Percentiles rank a stretch among this genome's conserved stretches.
These are phyloP conservation scores for Diaporthe sp. DNA, from an alignment of 2,329 filamentous ascomycete genomes.

Conservation along the genomic window DNA sequence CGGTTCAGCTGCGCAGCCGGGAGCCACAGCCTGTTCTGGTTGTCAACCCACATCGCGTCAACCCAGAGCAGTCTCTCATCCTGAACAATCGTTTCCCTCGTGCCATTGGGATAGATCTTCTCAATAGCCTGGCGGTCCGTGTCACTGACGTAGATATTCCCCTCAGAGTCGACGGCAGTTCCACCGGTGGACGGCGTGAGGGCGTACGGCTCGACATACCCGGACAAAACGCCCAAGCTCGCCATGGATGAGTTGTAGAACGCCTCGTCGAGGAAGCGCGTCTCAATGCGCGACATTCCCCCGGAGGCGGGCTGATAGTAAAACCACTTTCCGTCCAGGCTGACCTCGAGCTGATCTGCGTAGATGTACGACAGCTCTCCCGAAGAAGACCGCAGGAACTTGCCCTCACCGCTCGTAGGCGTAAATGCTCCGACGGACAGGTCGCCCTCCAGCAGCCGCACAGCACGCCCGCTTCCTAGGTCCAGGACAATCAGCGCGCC, in stretches of 20 bases:
- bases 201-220: constrained; percentile 27
- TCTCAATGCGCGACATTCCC: constrained; percentile 30
- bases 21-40: constrained; percentile 28
- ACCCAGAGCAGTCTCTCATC: constrained; percentile 34
- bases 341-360: constrained; percentile 34
- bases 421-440: constrained; percentile 24
- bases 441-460: constrained; percentile 31
- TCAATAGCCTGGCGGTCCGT: constrained; percentile 30
- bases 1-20: constrained; percentile 30
- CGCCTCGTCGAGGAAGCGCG: constrained; percentile 2
- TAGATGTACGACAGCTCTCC: constrained; percentile 1
- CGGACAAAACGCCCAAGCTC: not conserved
- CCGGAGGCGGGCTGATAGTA: constrained; percentile 31
- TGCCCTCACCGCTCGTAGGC: constrained; percentile 24
- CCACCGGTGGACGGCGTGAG: constrained; percentile 31
- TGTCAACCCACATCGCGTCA: constrained; percentile 33
- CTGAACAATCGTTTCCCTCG: constrained; percentile 21
- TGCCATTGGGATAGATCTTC: constrained; percentile 32
- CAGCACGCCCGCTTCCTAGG: constrained; percentile 24
- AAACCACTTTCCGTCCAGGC: constrained; percentile 25
- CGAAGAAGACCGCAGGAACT: not conserved
- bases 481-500: constrained; percentile 32
- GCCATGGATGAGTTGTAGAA: constrained; percentile 33
- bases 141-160: constrained; percentile 30
- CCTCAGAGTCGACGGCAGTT: constrained; percentile 32